Percentiles rank a stretch among this genome's conserved stretches.
These are phyloP conservation scores for Evansstolkia leycettana DNA, from an alignment of 495 filamentous ascomycete genomes.

Conservation along the genomic window DNA sequence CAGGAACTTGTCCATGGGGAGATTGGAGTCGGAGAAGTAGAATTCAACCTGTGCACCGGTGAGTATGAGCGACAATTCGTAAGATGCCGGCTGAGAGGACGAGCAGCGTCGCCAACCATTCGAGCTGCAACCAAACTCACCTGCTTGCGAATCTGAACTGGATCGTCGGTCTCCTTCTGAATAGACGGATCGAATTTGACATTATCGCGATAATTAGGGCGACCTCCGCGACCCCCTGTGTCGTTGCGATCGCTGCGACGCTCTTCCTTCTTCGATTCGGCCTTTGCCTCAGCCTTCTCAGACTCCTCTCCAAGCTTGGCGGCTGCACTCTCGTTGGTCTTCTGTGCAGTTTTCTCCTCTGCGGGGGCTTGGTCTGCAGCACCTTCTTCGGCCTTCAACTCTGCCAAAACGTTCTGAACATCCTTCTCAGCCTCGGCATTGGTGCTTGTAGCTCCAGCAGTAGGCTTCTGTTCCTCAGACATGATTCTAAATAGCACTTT, in stretches of 20 bases:
- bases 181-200: constrained; percentile 53
- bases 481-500: constrained; percentile 14
- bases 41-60: constrained; percentile 65
- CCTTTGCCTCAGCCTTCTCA: constrained; percentile 23
- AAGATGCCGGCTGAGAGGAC: neutral
- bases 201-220: constrained; percentile 26
- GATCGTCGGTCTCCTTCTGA: constrained; percentile 55
- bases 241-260: constrained; percentile 11
- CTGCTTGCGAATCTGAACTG: constrained; percentile 68
- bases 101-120: constrained; percentile 1
- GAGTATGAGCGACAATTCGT: neutral
- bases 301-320: constrained; percentile 33
- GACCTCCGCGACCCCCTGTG: constrained; percentile 9
- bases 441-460: constrained; percentile 9
- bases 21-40: constrained; percentile 91
- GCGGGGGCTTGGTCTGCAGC: constrained; percentile 6
- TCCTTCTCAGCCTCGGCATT: constrained; percentile 33
- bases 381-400: constrained; percentile 28
- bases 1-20: constrained; percentile 78
- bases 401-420: constrained; percentile 34
- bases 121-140: constrained; percentile 23
- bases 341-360: constrained; percentile 11
- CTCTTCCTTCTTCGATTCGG: constrained; percentile 10
- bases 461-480: constrained; percentile 29
- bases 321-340: constrained; percentile 14